A percentile compares a stretch with the other conserved stretches of the same genome.
Conservation (phyloP, 176 grass and related monocot species). For the Musa troglodytarum region DNA sequence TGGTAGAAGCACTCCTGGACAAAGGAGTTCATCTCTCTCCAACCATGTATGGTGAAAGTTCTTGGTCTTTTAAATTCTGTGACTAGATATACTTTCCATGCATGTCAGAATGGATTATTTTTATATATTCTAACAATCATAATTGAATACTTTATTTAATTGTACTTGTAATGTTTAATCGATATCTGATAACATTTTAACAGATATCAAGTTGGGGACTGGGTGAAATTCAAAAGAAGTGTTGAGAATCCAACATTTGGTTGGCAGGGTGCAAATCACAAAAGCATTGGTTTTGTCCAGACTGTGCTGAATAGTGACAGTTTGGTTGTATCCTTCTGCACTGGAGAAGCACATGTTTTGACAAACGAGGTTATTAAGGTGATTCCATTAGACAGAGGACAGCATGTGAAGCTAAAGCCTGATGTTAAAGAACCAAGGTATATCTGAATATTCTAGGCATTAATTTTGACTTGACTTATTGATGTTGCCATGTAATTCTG, state of each 20-base stretch:
- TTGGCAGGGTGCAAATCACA: slow-evolving; percentile 86
- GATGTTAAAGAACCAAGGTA: slow-evolving; percentile 84
- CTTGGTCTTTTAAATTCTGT: background rate
- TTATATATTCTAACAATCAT: background rate
- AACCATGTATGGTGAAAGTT: slow-evolving; percentile 59
- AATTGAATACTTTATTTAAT: background rate
- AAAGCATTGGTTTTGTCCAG: slow-evolving; percentile 94
- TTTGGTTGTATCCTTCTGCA: slow-evolving; percentile 91
- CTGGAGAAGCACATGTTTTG: slow-evolving; percentile 85
- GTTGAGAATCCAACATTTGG: slow-evolving; percentile 61
- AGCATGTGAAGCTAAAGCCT: slow-evolving; percentile 91
- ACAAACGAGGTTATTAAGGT: slow-evolving; percentile 88
- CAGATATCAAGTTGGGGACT: slow-evolving; percentile 81
- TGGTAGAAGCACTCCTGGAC: slow-evolving; percentile 85
- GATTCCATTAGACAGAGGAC: slow-evolving; percentile 93
- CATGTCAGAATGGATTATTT: background rate
- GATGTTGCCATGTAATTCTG: background rate
- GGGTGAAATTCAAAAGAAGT: slow-evolving; percentile 94
- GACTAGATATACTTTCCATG: background rate
- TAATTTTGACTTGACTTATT: background rate
- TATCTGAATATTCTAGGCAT: background rate
- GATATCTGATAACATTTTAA: slow-evolving; percentile 18
- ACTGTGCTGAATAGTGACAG: slow-evolving; percentile 53
- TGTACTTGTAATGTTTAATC: background rate
- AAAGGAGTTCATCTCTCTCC: slow-evolving; percentile 92